A percentile compares a stretch with the other conserved stretches of the same genome.
phyloP scores from a whole-genome alignment of 2,329 filamentous ascomycete genomes.

The Plectosphaerella cucumerina region DNA sequence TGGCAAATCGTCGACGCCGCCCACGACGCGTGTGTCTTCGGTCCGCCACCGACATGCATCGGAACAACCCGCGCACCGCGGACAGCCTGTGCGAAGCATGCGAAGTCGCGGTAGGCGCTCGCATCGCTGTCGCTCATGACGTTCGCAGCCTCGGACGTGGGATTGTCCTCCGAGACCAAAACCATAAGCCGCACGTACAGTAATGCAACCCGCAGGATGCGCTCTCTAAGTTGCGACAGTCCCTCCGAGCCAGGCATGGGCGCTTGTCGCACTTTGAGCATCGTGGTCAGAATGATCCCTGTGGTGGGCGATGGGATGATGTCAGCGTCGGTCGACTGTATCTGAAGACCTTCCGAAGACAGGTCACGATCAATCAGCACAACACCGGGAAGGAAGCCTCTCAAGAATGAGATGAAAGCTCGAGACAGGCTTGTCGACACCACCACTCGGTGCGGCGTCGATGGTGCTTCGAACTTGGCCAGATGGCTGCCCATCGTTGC shows the following conservation, averaged over 20 bases:
- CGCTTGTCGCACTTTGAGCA: slow-evolving; percentile 69
- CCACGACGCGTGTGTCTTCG: slow-evolving; percentile 50
- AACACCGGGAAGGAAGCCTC: too few relatives aligned
- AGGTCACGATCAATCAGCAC: too few relatives aligned
- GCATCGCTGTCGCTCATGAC: slow-evolving; percentile 34
- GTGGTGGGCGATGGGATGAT: slow-evolving; percentile 65
- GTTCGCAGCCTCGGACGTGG: slow-evolving; percentile 15
- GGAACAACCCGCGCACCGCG: slow-evolving; percentile 30
- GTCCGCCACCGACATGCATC: slow-evolving; percentile 46
- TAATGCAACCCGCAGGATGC: slow-evolving; percentile 45
- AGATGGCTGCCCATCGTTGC: too few relatives aligned
- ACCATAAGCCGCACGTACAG: slow-evolving; percentile 67
- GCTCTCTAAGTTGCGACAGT: slow-evolving; percentile 46
- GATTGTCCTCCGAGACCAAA: slow-evolving; percentile 52
- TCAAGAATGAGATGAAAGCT: too few relatives aligned
- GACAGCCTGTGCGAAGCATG: slow-evolving; percentile 41
- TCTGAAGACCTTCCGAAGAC: too few relatives aligned
- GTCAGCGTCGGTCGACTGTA: slow-evolving; percentile 55
- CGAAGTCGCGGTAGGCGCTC: slow-evolving; percentile 43
- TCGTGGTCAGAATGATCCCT: slow-evolving; percentile 66
- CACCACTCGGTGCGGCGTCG: too few relatives aligned
- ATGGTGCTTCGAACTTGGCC: too few relatives aligned
- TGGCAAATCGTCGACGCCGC: slow-evolving; percentile 47
- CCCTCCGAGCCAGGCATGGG: slow-evolving; percentile 50
- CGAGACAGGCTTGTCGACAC: too few relatives aligned